phyloP scores from a whole-genome alignment of 148 eudicot genomes.

The Nepenthes gracilis region DNA sequence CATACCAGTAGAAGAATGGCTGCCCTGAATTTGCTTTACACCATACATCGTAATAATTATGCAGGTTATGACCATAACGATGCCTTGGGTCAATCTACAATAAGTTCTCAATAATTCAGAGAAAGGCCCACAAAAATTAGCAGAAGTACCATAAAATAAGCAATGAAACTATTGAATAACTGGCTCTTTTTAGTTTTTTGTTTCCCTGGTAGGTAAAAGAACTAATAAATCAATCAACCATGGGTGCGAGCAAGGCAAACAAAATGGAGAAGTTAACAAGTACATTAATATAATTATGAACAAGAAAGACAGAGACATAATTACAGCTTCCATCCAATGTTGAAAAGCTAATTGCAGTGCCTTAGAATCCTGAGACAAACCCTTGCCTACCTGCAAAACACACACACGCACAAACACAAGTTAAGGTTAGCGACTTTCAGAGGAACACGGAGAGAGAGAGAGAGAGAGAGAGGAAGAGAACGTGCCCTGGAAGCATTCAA shows the following conservation, averaged over 20 bases:
- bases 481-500: conserved; percentile 76
- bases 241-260: neutral
- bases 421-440: neutral
- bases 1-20: conserved; percentile 95
- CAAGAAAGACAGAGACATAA: neutral
- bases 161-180: neutral
- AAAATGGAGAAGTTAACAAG: neutral
- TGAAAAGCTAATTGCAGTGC: conserved; percentile 90
- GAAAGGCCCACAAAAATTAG: neutral
- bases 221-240: neutral
- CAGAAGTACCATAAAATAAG: neutral
- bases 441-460: too few relatives aligned
- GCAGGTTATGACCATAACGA: conserved; percentile 89
- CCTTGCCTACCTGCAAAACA: conserved; percentile 74
- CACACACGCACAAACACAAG: neutral
- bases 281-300: too few relatives aligned
- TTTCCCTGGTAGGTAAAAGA: neutral
- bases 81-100: conserved; percentile 89
- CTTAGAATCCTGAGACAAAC: conserved; percentile 62
- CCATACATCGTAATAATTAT: conserved; percentile 80
- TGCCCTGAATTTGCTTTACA: conserved; percentile 60
- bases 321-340: conserved; percentile 98
- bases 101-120: neutral
- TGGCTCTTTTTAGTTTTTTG: neutral
- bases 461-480: too few relatives aligned